Evolutionary conservation across 1,284 basidiomycete genomes (phyloP), one percentile per base, ranked within the genome.

Genomic region (Porodaedalea pini): DNA sequence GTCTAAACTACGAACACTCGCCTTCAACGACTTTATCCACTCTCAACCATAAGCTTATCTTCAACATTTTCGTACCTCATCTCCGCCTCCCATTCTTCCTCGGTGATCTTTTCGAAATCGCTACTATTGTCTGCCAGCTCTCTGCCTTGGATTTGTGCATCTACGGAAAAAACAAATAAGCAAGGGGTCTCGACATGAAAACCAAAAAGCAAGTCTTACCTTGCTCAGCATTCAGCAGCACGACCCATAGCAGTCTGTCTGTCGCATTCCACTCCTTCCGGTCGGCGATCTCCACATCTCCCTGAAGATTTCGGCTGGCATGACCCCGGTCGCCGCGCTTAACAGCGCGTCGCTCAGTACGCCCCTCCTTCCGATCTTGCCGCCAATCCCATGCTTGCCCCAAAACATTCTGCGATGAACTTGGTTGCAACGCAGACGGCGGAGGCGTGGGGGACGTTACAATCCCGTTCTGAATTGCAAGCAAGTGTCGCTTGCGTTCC

Each of bases 231-330:
- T 51, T 51, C 32, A 51, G 19, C 11, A 51, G 21, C 1, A 51
- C 49, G 3, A 51, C 34, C 32, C 34, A 51, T 15, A 51, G 32
- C 21, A 51, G 25, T 15, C 15, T 37, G 8, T 34, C 15, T n/a
- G 49, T 51, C 21, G 49, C 13, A 1, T 51, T 51, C 49, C 31
- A 51, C 21, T 51, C 49, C 34, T 21, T 13, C 13, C 49, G 4
- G 21, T 51, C 49, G 21, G 49, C 49, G 34, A 51, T 31, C 21
- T 51, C 49, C 23, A 51, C 49, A 32, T 17, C 25, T 23, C 32
- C 23, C 32, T 37, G 49, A 23, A 51, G 49, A 13, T 23, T 23
- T 1, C 41, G 41, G 27, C 31, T 48, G 13, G 27, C 36, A 19
- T 19, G 17, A 8, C 49, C 36, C 10, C 32, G 10, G 5, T 0